Base-by-base conservation (phyloP, 2,329 filamentous ascomycete genomes). In the Rachicladosporium sp. region DNA sequence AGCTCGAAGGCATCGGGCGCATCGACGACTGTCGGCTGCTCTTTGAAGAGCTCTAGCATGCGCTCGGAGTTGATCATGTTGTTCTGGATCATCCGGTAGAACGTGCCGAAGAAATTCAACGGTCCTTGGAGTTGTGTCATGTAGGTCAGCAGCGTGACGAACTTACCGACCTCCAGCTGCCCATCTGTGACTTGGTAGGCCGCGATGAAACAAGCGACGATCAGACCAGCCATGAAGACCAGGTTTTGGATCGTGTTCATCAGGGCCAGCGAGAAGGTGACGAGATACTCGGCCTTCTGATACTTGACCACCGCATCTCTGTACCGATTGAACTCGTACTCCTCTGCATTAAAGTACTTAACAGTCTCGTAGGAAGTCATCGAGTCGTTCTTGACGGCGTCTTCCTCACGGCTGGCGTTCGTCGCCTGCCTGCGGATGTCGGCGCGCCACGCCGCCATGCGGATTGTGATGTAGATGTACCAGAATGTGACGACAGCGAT, bases 311-410 rank as follows among this genome's bases (percentile, higher is more conserved):
- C 73, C 9, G 74, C 71, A 13, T 68, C 60, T 23, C 65, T 67
- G 51, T 76, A 79, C 5, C 73, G 64, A 37, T 69, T 63, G 32
- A 74, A 75, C 50, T 79, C 75, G 44, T 73, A 70, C 1, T 60
- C 60, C 44, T 78, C 71, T 11, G 75, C 74, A 46, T 76, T 76
- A 59, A 78, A 78, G 52, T 78, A 76, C 47, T 78, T 76, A 33
- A 79, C 75, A 1, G 75, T 78, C 65, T 98, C 91, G 60, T 96
- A 98, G n/a, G 87, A 93, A 46, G 91, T 87, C 68, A 98, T 91
- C 0, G 91, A 96, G 60, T 98, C 91, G 57, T 95, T 96, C 71
- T 96, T 96, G 50, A 96, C 87, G 5, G 91, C 91, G 61, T 95
- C 89, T 63, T 95, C 87, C 63, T 95, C 87, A 46, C 91, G 76